phyloP scores from a whole-genome alignment of 805 yeast species.

The Kazachstania africana region DNA sequence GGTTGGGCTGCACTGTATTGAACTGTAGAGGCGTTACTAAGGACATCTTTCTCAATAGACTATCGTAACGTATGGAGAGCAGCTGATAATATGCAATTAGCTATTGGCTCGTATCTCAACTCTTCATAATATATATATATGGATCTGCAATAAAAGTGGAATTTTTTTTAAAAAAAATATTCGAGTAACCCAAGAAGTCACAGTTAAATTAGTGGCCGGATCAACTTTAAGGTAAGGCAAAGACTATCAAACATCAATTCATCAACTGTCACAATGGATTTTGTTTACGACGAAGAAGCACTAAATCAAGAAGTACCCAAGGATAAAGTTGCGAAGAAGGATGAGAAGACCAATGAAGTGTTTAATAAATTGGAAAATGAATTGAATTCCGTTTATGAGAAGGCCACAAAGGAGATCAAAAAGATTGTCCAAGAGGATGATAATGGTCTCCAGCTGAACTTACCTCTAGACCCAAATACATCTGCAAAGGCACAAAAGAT shows the following conservation, averaged over 20 bases:
- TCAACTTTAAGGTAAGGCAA: too few relatives aligned
- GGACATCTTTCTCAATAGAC: slow-evolving; percentile 8
- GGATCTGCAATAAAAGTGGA: too few relatives aligned
- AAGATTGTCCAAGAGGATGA: slow-evolving; percentile 11
- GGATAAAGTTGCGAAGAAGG: slow-evolving; percentile 5
- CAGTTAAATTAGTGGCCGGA: too few relatives aligned
- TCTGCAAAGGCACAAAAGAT: slow-evolving; percentile 42
- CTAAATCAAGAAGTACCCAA: slow-evolving; percentile 4
- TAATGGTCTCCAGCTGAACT: slow-evolving; percentile 18
- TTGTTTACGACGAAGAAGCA: slow-evolving; percentile 20
- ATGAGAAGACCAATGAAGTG: slow-evolving; percentile 41
- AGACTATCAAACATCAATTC: too few relatives aligned
- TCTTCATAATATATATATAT: too few relatives aligned
- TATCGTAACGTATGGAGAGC: background rate
- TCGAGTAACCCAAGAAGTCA: too few relatives aligned
- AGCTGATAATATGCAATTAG: background rate
- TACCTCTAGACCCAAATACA: slow-evolving; percentile 15
- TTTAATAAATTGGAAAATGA: slow-evolving; percentile 42
- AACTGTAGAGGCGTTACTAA: slow-evolving; percentile 70
- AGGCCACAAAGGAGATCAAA: slow-evolving; percentile 14
- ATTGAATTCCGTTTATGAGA: slow-evolving; percentile 29
- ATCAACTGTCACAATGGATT: slow-evolving; percentile 15
- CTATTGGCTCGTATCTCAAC: too few relatives aligned
- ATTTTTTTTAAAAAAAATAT: too few relatives aligned
- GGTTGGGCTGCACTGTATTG: slow-evolving; percentile 52